Base-by-base conservation (phyloP, 2,329 filamentous ascomycete genomes). In the Fusarium sp. region DNA sequence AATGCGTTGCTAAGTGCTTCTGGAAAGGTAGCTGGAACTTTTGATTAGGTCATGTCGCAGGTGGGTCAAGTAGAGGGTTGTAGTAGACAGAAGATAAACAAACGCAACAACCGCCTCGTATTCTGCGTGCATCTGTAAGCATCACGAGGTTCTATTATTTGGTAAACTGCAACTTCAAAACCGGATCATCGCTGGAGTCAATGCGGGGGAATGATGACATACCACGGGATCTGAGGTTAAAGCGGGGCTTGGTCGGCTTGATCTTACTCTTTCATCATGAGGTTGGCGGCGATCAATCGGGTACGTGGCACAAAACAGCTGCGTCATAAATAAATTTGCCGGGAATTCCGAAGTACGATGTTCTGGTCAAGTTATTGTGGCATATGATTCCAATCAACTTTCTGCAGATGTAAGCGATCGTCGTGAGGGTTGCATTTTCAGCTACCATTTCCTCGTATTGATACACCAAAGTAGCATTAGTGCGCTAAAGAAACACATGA, bases 381-480 rank as follows among this genome's bases (percentile, higher is more conserved):
- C 43, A 28, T 46, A 18, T 9, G 1, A 46, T 34, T 56, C 25
- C 23, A 41, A 45, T 46, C 14, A 49, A 14, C 28, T 30, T 37
- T 18, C 3, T 55, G 34, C 51, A 27, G n/a, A n/a, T 43, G 34
- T 34, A 6, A 43, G 16, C n/a, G 55, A 60, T 51, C 59, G 30
- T 1, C 45, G 5, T 32, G 21, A 37, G 14, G 43, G 58, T 61
- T 51, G 46, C 58, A 43, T 34, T 20, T 10, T 27, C 12, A 23
- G 42, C 41, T 16, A 25, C 41, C 10, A 18, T 41, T 18, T 42
- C 37, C 59, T 61, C 59, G 59, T 61, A 61, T 61, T 43, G 18
- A 14, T 5, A 34, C 43, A 34, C 34, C 10, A 37, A 11, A 37
- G 34, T 12, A 20, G 18, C 20, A 23, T 32, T 16, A 49, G 28